These are phyloP conservation scores for Huiozyma naganishii DNA, from an alignment of 805 yeast genomes.

Conservation along the genomic window DNA sequence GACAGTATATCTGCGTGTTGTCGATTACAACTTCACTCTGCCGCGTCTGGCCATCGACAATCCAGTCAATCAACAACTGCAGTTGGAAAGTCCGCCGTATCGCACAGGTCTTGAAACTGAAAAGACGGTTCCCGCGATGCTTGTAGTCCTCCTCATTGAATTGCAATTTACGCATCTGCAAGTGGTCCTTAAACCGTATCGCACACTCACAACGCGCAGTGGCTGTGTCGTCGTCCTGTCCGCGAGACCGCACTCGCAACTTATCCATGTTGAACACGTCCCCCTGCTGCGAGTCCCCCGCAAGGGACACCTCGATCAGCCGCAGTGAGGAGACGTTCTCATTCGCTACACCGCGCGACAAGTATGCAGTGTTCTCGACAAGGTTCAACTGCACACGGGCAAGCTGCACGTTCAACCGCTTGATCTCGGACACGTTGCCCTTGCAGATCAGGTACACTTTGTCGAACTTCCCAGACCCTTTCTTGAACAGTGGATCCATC, in stretches of 20 bases:
- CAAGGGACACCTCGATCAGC: constrained; percentile 11
- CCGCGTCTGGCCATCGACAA: constrained; percentile 9
- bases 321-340: constrained; percentile 22
- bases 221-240: not conserved
- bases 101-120: constrained; percentile 23
- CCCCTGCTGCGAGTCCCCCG: not conserved
- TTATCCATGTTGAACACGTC: constrained; percentile 3
- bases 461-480: constrained; percentile 19
- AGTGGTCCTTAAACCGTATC: constrained; percentile 15
- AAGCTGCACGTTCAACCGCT: constrained; percentile 8
- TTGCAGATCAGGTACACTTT: constrained; percentile 7
- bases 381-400: constrained; percentile 18
- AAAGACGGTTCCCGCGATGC: constrained; percentile 26
- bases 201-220: constrained; percentile 13
- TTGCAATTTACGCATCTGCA: constrained; percentile 11
- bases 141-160: constrained; percentile 26
- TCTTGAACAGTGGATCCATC: constrained; percentile 17
- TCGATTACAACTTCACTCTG: constrained; percentile 20
- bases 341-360: constrained; percentile 23
- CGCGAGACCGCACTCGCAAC: not conserved
- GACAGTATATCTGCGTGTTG: constrained; percentile 16
- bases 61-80: constrained; percentile 22
- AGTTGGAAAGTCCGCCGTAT: constrained; percentile 21
- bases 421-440: constrained; percentile 6
- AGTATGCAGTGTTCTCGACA: constrained; percentile 19